Base-by-base conservation (phyloP, 192 early-diverging fungal species). In the Coemansia sp. region DNA sequence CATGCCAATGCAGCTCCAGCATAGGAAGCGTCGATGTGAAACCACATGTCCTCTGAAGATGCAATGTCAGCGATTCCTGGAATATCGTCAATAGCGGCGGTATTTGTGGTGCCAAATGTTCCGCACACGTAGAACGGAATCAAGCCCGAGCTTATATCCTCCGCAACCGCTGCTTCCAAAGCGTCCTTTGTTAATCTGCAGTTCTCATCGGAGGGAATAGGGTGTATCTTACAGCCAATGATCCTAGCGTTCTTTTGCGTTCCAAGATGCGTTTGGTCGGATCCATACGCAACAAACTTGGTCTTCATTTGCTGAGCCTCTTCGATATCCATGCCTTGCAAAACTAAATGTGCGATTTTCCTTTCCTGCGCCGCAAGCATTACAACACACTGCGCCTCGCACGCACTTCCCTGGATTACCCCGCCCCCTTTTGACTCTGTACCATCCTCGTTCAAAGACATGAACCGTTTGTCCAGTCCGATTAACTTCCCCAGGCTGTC, bases 41-140 rank as follows among this genome's bases (percentile, higher is more conserved):
- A 34, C 87, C 87, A 88, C 15, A 87, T 55, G 16, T 64, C 43
- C 36, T 76, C 36, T 9, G 41, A 21, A 66, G 70, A 64, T 48
- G 68, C 60, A 2, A 81, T 80, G 10, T 71, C 56, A 18, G 66
- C 85, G 30, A 88, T 83, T 59, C 77, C 87, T 1, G 56, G 51
- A 56, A 88, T 34, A 51, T 83, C 75, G 63, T 88, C 87, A 24
- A 79, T 63, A 10, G 86, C 71, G 12, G 76, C 72, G 1, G 72
- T 72, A 44, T 76, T 77, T 26, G 87, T 88, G 11, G 86, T 87
- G 14, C 87, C 87, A 67, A 88, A 79, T 4, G 86, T 87, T 21
- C 69, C 86, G 20, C 69, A 71, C 34, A 85, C 66, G 57, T 72
- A 87, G 65, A 85, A 86, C 0, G 87, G 87, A 45, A 87, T 71